Base-by-base conservation (phyloP, 2,329 filamentous ascomycete genomes). In the Ciborinia camelliae region DNA sequence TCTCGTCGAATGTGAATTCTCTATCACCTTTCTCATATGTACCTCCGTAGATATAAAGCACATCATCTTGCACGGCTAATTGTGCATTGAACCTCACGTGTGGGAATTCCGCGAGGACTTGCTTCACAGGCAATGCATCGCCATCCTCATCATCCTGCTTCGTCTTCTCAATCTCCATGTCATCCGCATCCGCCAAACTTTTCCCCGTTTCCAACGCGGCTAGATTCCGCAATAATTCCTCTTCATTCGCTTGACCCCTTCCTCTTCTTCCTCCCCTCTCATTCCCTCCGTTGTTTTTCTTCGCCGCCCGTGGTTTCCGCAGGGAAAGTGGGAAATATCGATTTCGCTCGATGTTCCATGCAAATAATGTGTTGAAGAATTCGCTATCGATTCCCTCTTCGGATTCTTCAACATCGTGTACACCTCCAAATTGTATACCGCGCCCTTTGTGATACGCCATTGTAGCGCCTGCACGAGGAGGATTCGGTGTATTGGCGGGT, bases 321-420 rank as follows among this genome's bases (percentile, higher is more conserved):
- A 98, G 80, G 12, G 81, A 80, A 52, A 98, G 81, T 2, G 90
- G 91, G 80, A 98, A 97, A 79, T 97, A 98, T 10, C 95, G 84
- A 75, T 99, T 99, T 66, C 94, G 86, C 73, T 98, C 95, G 68
- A 97, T 87, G 74, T 96, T 97, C 91, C 93, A 98, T 6, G 93
- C 90, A 73, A 90, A 96, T 30, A 98, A 79, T 64, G 88, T 85
- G 72, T 97, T 94, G 80, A 98, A 99, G 78, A 99, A 99, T 76
- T 97, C 93, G 74, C 91, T 96, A 63, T 99, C 94, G 70, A 99
- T 96, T 4, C 91, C 92, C 76, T 99, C 95, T 75, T 97, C 93
- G 69, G 86, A 94, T 75, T 93, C 85, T 76, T 96, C 92, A 0
- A 96, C 90, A 71, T 97, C 93, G 72, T 97, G 92, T 4, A 99